These are phyloP conservation scores for Penicillium sp. DNA, from an alignment of 2,329 filamentous ascomycete genomes.

Conservation along the genomic window DNA sequence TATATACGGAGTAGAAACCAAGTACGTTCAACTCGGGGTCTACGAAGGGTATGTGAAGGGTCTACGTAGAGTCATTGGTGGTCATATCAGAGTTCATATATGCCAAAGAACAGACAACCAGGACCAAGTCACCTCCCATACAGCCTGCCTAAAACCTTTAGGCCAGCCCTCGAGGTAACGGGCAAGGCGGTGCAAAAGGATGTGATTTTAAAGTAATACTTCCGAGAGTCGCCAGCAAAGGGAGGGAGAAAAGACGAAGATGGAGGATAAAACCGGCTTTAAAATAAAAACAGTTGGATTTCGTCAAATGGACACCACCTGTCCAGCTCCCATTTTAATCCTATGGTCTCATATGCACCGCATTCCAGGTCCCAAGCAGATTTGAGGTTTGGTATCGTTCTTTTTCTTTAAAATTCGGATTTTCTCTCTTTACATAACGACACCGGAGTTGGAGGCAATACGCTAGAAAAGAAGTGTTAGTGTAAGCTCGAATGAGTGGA, in stretches of 20 bases:
- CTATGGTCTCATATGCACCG: constrained; percentile 28
- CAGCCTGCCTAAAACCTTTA: neutral
- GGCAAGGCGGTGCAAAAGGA: constrained; percentile 17
- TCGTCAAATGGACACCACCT: constrained; percentile 24
- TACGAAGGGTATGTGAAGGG: neutral
- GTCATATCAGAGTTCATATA: constrained; percentile 15
- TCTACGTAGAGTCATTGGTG: neutral
- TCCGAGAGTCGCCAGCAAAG: constrained; percentile 24
- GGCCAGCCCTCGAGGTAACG: neutral
- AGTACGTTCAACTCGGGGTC: neutral
- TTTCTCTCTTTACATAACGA: constrained; percentile 83
- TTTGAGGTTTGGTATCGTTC: constrained; percentile 29
- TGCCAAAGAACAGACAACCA: constrained; percentile 5
- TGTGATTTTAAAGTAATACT: constrained; percentile 22
- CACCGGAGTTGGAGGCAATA: constrained; percentile 99
- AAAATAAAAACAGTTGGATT: constrained; percentile 27
- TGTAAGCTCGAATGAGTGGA: neutral
- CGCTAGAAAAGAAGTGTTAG: constrained; percentile 55
- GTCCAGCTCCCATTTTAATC: constrained; percentile 19
- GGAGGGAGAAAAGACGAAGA: constrained; percentile 21
- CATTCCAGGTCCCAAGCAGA: constrained; percentile 24
- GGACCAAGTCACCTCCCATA: constrained; percentile 3
- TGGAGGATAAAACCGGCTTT: constrained; percentile 23
- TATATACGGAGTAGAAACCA: neutral
- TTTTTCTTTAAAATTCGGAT: constrained; percentile 28